Evolutionary conservation across 148 eudicot genomes (phyloP).

Genomic region (Heliosperma pusillum): DNA sequence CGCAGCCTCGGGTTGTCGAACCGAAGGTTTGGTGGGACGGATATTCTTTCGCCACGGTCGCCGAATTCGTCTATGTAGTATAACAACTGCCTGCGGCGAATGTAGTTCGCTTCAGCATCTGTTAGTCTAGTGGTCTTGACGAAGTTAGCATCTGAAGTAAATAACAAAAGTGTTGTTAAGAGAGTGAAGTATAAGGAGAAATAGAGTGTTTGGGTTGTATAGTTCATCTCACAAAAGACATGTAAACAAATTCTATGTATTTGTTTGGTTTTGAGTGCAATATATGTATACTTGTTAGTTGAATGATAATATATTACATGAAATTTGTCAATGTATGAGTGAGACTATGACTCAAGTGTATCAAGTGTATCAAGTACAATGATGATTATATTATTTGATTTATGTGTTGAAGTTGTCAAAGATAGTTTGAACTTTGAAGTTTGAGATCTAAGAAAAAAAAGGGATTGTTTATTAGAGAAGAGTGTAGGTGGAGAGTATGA

Average conservation of each 20-base stretch:
- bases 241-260: neutral
- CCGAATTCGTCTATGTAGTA: constrained; percentile 66
- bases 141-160: neutral
- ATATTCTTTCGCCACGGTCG: constrained; percentile 58
- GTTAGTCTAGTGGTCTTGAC: constrained; percentile 36
- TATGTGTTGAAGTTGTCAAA: neutral
- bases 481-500: constrained; percentile 15
- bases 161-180: neutral
- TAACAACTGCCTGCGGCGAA: constrained; percentile 53
- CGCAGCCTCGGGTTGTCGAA: constrained; percentile 54
- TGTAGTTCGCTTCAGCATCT: constrained; percentile 44
- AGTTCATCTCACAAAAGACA: constrained; percentile 49
- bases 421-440: neutral
- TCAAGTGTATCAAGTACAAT: neutral
- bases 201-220: neutral
- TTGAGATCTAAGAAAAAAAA: constrained; percentile 17
- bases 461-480: constrained; percentile 7
- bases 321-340: neutral
- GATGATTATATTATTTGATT: too few species aligned
- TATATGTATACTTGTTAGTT: neutral
- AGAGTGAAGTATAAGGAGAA: neutral
- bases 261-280: neutral
- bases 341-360: neutral
- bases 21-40: constrained; percentile 38
- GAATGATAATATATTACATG: constrained; percentile 14